Conservation (phyloP, 2,329 filamentous ascomycete species). For the Aspergillus eucalypticola region DNA sequence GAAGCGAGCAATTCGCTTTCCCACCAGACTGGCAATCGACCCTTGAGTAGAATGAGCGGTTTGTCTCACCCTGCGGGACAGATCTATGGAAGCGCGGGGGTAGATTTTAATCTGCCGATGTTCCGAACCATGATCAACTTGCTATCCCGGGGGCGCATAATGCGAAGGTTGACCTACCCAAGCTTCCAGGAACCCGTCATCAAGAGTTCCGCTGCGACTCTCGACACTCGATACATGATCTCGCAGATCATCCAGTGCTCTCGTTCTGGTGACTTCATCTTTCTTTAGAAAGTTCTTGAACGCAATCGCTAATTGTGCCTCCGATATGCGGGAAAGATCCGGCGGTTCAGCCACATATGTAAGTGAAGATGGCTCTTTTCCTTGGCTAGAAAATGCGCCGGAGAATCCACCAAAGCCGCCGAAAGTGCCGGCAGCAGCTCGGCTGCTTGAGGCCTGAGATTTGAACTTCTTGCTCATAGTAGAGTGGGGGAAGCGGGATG, state of each 20-base stretch:
- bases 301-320: constrained; percentile 80
- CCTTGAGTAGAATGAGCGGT: constrained; percentile 76
- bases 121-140: constrained; percentile 18
- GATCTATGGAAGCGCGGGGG: constrained; percentile 86
- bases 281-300: constrained; percentile 93
- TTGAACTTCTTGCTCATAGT: constrained; percentile 65
- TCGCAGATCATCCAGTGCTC: constrained; percentile 83
- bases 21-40: constrained; percentile 57
- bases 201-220: constrained; percentile 61
- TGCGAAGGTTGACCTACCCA: constrained; percentile 64
- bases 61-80: constrained; percentile 82
- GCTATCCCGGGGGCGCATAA: constrained; percentile 7
- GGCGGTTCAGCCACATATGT: constrained; percentile 88
- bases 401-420: constrained; percentile 48
- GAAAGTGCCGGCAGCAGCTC: constrained; percentile 55
- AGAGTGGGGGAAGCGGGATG: constrained; percentile 35
- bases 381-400: constrained; percentile 37
- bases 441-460: constrained; percentile 64
- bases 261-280: constrained; percentile 87
- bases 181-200: constrained; percentile 80
- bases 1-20: constrained; percentile 80
- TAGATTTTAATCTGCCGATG: constrained; percentile 74
- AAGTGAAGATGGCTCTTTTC: constrained; percentile 60
- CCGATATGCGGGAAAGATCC: constrained; percentile 73
- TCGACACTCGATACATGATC: constrained; percentile 60